Evolutionary conservation across 2,329 filamentous ascomycete species (phyloP).

Genomic region (Stagonosporopsis tanaceti): DNA sequence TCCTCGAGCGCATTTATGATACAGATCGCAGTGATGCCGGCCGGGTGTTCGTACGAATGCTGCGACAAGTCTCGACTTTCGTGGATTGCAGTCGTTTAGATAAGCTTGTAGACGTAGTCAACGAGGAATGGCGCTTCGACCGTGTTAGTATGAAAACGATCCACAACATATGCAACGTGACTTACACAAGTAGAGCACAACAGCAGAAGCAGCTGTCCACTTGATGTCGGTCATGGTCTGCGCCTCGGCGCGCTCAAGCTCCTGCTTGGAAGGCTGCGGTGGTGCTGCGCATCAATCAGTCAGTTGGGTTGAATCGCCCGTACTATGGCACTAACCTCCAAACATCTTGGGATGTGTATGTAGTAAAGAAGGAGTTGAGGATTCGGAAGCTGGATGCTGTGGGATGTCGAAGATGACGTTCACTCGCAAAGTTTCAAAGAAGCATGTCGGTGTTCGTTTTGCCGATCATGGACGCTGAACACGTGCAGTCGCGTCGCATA

Average conservation of each 20-base stretch:
- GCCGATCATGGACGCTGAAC: slow-evolving; percentile 11
- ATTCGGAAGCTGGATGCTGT: slow-evolving; percentile 7
- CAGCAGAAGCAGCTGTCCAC: slow-evolving; percentile 69
- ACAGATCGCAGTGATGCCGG: slow-evolving; percentile 12
- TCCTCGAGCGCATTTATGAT: slow-evolving; percentile 13
- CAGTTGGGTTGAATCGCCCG: neutral
- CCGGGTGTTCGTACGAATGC: slow-evolving; percentile 4
- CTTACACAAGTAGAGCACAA: slow-evolving; percentile 80
- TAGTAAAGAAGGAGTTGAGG: neutral
- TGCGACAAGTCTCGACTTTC: slow-evolving; percentile 1
- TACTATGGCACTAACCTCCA: slow-evolving; percentile 54
- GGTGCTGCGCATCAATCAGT: slow-evolving; percentile 61
- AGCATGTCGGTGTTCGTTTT: slow-evolving; percentile 21
- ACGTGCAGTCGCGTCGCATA: slow-evolving; percentile 12
- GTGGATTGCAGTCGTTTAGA: slow-evolving; percentile 42
- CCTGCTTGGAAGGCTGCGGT: slow-evolving; percentile 73
- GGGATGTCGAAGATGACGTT: slow-evolving; percentile 24
- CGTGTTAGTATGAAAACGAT: slow-evolving; percentile 2
- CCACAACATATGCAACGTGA: too few relatives aligned
- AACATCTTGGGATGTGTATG: slow-evolving; percentile 59
- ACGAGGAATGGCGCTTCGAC: slow-evolving; percentile 64
- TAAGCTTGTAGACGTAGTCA: slow-evolving; percentile 61
- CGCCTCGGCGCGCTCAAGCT: slow-evolving; percentile 70
- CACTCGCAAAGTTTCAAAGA: slow-evolving; percentile 23
- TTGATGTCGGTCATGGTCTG: slow-evolving; percentile 73